phyloP scores from a whole-genome alignment of 148 eudicot genomes.

The Rhododendron vialii region DNA sequence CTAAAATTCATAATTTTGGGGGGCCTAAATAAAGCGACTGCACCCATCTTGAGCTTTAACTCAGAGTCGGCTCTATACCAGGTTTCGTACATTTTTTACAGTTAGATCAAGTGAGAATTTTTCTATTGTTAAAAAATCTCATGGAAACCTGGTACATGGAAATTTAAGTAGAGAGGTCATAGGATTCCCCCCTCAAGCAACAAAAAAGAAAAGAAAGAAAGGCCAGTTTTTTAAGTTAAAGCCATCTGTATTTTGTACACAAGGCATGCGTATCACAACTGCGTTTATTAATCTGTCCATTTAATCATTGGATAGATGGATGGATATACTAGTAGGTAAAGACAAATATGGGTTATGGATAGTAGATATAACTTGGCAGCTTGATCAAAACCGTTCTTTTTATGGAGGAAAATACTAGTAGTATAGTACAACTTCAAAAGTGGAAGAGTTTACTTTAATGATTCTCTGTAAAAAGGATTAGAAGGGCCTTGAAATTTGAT shows the following conservation, averaged over 20 bases:
- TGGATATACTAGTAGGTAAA: neutral
- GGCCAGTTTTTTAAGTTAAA: neutral
- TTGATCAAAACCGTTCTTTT: neutral
- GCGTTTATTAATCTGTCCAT: neutral
- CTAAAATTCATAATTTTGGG: too few relatives aligned
- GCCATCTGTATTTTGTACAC: neutral
- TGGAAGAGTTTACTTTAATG: conserved; percentile 8
- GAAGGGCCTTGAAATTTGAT: neutral
- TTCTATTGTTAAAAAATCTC: neutral
- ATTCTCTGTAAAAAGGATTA: neutral
- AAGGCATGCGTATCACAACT: neutral
- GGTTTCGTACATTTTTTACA: neutral
- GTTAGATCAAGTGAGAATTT: neutral
- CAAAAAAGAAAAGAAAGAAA: neutral
- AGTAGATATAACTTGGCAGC: neutral
- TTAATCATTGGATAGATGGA: neutral
- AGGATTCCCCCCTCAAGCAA: neutral
- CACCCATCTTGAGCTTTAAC: too few relatives aligned
- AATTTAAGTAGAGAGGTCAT: neutral
- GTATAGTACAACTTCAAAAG: neutral
- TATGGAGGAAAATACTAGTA: neutral
- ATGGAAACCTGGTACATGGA: neutral
- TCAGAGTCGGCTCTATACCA: too few relatives aligned
- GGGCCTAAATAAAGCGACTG: too few relatives aligned
- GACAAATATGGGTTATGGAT: neutral